Base-by-base conservation (phyloP, 352 stramenopile genomes). In the Globisporangium splendens region DNA sequence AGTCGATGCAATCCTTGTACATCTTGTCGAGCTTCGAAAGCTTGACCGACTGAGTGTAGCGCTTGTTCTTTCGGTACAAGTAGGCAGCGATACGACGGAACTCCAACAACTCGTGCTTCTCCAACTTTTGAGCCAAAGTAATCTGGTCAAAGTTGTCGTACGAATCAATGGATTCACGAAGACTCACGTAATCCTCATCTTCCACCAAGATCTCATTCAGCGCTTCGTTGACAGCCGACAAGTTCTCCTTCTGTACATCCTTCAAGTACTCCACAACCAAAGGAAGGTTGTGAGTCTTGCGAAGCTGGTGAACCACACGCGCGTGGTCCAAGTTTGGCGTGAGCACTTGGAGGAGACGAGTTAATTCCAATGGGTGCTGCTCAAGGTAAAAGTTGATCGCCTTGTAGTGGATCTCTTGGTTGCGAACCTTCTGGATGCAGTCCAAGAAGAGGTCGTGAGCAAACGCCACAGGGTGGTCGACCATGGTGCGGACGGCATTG, bases 1-100 rank as follows among this genome's bases (percentile, higher is more conserved):
- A 99, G 68, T 99, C 97, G 65, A 99, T 99, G 70, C 96, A 98
- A 63, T 99, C 98, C 83, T 99, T 99, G 93, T 98, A 99, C 97
- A 99, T 99, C 68, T 98, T 98, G 84, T 99, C 97, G 39, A 93
- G 94, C 91, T 99, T 99, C 20, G 95, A 99, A 58, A 99, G 82
- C 60, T 98, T 96, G 62, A 99, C 96, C 39, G 92, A 98, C 75
- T 99, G 96, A 60, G 88, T 77, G 77, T 96, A 99, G 58, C 98
- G 96, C 82, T 99, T 98, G 85, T 99, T 99, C 83, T 98, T 98
- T 69, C 98, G 94, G 88, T 99, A 99, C 60, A 99, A 73, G 73
- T 99, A 99, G 17, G 97, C 97, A 33, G 98, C 97, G 67, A 99
- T 99, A 66, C 97, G 96, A 72, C 97, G 94, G 85, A 99, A 99